Evolutionary conservation across 139 green algal species (phyloP).

Genomic region (Ulvella scutata): DNA sequence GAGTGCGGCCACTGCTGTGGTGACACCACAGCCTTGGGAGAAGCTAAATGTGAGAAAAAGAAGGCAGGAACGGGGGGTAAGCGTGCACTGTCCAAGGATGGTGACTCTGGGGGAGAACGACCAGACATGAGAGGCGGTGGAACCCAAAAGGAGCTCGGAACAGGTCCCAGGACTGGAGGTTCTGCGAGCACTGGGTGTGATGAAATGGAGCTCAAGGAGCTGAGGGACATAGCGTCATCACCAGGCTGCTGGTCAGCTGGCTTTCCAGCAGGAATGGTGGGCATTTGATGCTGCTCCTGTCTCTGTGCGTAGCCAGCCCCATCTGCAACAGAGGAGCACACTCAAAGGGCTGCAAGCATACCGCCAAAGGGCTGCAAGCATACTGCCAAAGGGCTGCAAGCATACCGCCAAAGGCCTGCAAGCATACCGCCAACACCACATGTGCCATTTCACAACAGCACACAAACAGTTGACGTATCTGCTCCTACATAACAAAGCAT

Average conservation of each 20-base stretch:
- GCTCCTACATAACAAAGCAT: too few species aligned
- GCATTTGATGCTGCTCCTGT: not conserved
- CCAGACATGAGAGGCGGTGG: not conserved
- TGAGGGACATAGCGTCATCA: not conserved
- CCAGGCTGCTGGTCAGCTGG: not conserved
- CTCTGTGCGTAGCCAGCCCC: not conserved
- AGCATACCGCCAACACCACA: too few species aligned
- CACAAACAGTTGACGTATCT: too few species aligned
- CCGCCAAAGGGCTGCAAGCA: not conserved
- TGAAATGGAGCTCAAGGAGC: not conserved
- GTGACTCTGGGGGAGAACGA: not conserved
- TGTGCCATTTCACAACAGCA: too few species aligned
- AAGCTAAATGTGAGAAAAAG: not conserved
- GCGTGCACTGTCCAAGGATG: not conserved
- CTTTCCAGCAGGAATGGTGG: not conserved
- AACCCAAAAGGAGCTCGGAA: not conserved
- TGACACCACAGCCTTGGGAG: not conserved
- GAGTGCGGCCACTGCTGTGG: too few species aligned
- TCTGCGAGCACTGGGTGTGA: not conserved
- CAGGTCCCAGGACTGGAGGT: not conserved
- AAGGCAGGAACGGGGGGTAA: not conserved
- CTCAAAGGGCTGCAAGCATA: not conserved
- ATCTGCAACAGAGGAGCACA: not conserved
- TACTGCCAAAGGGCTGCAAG: not conserved
- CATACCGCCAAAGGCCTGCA: too few species aligned